Percentiles rank a stretch among this genome's conserved stretches.
Conservation (phyloP, 2,329 filamentous ascomycete species). For the Nakataea oryzae region DNA sequence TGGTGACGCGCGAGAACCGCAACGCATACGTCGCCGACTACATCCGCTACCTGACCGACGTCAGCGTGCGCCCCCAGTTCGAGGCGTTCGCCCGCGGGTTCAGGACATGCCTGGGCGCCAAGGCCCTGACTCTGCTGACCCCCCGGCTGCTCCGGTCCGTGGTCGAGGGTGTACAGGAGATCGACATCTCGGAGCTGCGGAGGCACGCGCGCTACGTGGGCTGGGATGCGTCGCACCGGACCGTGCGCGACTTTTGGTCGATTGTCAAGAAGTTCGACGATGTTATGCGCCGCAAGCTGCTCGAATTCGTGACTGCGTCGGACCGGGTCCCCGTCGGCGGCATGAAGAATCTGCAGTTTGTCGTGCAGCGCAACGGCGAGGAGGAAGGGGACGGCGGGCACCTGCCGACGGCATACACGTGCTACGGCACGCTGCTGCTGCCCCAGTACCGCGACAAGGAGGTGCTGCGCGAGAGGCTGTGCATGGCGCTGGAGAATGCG, state of each 20-base stretch:
- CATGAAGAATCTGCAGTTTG: constrained; percentile 70
- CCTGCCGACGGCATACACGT: constrained; percentile 83
- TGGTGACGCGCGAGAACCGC: constrained; percentile 77
- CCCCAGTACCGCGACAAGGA: constrained; percentile 70
- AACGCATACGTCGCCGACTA: constrained; percentile 75
- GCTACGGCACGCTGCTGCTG: constrained; percentile 78
- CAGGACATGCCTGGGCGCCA: constrained; percentile 58
- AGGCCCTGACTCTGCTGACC: constrained; percentile 62
- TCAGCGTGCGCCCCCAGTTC: constrained; percentile 68
- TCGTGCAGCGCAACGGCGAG: constrained; percentile 67
- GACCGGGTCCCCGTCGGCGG: constrained; percentile 86
- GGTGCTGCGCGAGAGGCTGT: constrained; percentile 62
- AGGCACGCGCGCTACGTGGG: constrained; percentile 69
- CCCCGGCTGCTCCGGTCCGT: constrained; percentile 63
- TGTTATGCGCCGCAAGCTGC: constrained; percentile 60
- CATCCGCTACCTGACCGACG: constrained; percentile 69
- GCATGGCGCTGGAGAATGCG: constrained; percentile 79
- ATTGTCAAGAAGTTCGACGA: constrained; percentile 60
- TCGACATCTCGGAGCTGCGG: constrained; percentile 66
- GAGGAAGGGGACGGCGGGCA: constrained; percentile 42
- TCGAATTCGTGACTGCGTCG: constrained; percentile 92
- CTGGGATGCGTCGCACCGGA: constrained; percentile 58
- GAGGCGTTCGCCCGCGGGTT: constrained; percentile 77
- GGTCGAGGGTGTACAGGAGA: constrained; percentile 73
- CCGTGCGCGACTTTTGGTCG: constrained; percentile 75